Conservation (phyloP, 345 rosid genomes). For the Melaleuca quinquenervia region DNA sequence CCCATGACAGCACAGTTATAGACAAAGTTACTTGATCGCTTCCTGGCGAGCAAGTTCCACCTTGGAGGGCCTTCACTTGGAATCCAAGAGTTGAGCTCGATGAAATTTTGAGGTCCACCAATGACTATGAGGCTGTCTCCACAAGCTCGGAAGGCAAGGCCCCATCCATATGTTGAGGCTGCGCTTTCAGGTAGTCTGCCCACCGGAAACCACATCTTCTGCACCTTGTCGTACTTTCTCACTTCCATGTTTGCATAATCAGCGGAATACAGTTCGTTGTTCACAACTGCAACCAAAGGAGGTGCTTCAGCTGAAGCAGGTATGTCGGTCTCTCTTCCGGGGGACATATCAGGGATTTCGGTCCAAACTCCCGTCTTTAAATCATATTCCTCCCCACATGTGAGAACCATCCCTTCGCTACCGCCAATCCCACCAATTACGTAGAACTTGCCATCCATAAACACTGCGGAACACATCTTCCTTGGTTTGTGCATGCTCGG, state of each 20-base stretch:
- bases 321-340: conserved; percentile 14
- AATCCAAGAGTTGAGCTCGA: conserved; percentile 68
- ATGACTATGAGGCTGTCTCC: conserved; percentile 32
- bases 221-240: conserved; percentile 21
- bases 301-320: conserved; percentile 35
- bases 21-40: conserved; percentile 71
- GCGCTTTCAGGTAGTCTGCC: conserved; percentile 36
- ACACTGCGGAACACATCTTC: conserved; percentile 38
- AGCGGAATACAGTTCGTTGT: conserved; percentile 30
- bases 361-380: conserved; percentile 23
- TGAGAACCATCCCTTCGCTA: conserved; percentile 14
- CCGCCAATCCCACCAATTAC: conserved; percentile 36
- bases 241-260: conserved; percentile 29
- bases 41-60: conserved; percentile 69
- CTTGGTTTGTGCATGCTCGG: conserved; percentile 34
- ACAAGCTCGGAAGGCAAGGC: conserved; percentile 38
- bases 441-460: conserved; percentile 36
- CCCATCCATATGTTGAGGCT: conserved; percentile 38
- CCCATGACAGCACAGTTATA: conserved; percentile 97
- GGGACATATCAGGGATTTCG: conserved; percentile 31
- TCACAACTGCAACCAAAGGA: conserved; percentile 30
- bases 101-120: conserved; percentile 33
- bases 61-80: conserved; percentile 66
- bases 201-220: conserved; percentile 15
- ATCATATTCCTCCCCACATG: conserved; percentile 34